Evolutionary conservation across 2,329 filamentous ascomycete species (phyloP).

Genomic region (Paraconiothyrium sp.): DNA sequence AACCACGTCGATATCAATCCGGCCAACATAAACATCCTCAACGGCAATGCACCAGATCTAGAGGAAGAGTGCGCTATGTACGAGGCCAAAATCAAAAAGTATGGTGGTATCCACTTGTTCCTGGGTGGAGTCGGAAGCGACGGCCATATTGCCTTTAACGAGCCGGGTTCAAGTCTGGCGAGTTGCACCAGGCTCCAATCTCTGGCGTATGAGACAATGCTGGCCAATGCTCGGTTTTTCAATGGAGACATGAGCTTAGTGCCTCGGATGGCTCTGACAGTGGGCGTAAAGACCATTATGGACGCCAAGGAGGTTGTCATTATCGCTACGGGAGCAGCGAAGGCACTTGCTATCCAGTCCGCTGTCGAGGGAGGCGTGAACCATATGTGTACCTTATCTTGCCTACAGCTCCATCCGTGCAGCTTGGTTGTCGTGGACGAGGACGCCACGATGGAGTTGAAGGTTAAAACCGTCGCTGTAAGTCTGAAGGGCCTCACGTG

Average conservation of each 20-base stretch:
- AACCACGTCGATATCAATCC: constrained; percentile 83
- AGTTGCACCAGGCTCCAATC: constrained; percentile 87
- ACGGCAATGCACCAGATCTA: constrained; percentile 80
- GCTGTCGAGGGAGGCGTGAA: constrained; percentile 85
- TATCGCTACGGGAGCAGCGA: constrained; percentile 83
- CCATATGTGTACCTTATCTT: constrained; percentile 90
- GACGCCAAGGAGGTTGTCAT: constrained; percentile 79
- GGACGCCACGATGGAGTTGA: constrained; percentile 65
- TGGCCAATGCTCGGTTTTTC: constrained; percentile 88
- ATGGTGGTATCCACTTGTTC: constrained; percentile 85
- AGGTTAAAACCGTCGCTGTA: constrained; percentile 55
- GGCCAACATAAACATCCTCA: constrained; percentile 82
- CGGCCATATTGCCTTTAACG: constrained; percentile 90
- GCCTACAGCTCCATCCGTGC: constrained; percentile 80
- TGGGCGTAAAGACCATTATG: constrained; percentile 84
- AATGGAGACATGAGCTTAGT: constrained; percentile 76
- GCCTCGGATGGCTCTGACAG: constrained; percentile 82
- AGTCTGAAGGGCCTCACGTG: constrained; percentile 5
- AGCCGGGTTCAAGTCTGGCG: constrained; percentile 80
- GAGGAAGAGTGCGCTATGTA: constrained; percentile 81
- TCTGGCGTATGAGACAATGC: constrained; percentile 84
- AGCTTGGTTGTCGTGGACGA: constrained; percentile 86
- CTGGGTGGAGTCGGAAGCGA: constrained; percentile 88
- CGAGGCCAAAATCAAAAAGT: constrained; percentile 77
- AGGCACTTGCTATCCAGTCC: constrained; percentile 79